Conservation (phyloP, 768 basidiomycete genomes). For the Krasilnikovozyma curviuscula region DNA sequence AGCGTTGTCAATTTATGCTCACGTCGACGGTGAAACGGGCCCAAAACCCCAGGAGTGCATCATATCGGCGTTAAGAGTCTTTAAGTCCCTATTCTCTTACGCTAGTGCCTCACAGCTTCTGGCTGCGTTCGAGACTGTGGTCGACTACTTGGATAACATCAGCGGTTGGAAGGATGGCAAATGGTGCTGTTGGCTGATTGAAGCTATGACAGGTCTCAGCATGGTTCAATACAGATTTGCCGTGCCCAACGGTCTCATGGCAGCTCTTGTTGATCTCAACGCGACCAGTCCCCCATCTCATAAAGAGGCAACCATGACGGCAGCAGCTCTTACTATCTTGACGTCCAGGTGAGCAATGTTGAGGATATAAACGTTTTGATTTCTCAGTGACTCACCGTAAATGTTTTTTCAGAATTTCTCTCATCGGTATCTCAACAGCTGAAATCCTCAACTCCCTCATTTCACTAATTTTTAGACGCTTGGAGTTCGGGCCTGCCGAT, state of each 20-base stretch:
- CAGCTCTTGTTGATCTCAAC: slow-evolving; percentile 48
- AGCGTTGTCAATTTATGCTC: slow-evolving; percentile 73
- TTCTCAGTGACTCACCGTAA: slow-evolving; percentile 45
- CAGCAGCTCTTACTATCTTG: no score
- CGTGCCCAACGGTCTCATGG: slow-evolving; percentile 65
- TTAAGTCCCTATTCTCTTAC: slow-evolving; percentile 53
- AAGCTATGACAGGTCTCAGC: slow-evolving; percentile 62
- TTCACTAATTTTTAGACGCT: slow-evolving; percentile 49
- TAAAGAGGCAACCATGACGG: no score
- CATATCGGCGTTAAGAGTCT: slow-evolving; percentile 48
- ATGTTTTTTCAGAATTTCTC: no score
- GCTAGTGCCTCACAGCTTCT: slow-evolving; percentile 58
- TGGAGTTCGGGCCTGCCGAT: slow-evolving; percentile 44
- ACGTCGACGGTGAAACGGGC: slow-evolving; percentile 72
- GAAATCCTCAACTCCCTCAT: slow-evolving; percentile 67
- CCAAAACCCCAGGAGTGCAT: slow-evolving; percentile 56
- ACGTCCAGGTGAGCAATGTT: no score
- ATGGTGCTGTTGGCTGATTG: slow-evolving; percentile 69
- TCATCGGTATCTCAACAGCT: slow-evolving; percentile 77
- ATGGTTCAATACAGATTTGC: slow-evolving; percentile 86
- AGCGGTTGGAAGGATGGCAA: slow-evolving; percentile 1
- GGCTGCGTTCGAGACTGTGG: slow-evolving; percentile 48
- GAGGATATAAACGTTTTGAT: no score
- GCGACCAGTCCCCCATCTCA: slow-evolving; percentile 32
- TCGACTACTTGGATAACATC: slow-evolving; percentile 52